A percentile compares a stretch with the other conserved stretches of the same genome.
These are phyloP conservation scores for Arthrocladium fulminans DNA, from an alignment of 2,329 filamentous ascomycete species.

Conservation along the genomic window DNA sequence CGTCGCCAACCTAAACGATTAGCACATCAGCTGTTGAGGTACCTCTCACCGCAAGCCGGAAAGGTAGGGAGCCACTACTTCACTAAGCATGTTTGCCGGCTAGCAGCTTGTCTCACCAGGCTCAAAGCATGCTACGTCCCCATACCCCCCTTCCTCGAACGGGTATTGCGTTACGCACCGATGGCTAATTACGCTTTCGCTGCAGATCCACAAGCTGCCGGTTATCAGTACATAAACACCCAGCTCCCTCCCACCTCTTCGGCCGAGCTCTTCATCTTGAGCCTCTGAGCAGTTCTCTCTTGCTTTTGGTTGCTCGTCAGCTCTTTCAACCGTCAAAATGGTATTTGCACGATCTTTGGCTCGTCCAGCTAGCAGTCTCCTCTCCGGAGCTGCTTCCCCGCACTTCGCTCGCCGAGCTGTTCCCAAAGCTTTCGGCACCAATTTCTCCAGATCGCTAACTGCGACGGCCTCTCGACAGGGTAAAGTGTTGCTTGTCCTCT, in stretches of 20 bases:
- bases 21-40: neutral
- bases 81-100: neutral
- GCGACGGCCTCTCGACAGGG: slow-evolving; percentile 66
- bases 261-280: slow-evolving; percentile 5
- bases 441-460: slow-evolving; percentile 48
- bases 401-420: slow-evolving; percentile 38
- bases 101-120: no score
- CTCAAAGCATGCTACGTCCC: no score
- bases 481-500: slow-evolving; percentile 89
- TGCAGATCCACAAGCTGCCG: slow-evolving; percentile 1
- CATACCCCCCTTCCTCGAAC: no score
- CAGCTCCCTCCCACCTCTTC: slow-evolving; percentile 7
- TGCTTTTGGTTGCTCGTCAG: slow-evolving; percentile 6
- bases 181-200: neutral
- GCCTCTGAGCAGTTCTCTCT: neutral
- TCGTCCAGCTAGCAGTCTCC: slow-evolving; percentile 39
- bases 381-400: slow-evolving; percentile 28
- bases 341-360: slow-evolving; percentile 53
- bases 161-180: neutral
- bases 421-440: slow-evolving; percentile 11
- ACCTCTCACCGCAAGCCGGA: neutral
- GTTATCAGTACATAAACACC: neutral
- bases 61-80: neutral
- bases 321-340: slow-evolving; percentile 37
- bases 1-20: slow-evolving; percentile 2